A percentile compares a stretch with the other conserved stretches of the same genome.
These are phyloP conservation scores for Thozetella sp. DNA, from an alignment of 495 filamentous ascomycete genomes.

Conservation along the genomic window DNA sequence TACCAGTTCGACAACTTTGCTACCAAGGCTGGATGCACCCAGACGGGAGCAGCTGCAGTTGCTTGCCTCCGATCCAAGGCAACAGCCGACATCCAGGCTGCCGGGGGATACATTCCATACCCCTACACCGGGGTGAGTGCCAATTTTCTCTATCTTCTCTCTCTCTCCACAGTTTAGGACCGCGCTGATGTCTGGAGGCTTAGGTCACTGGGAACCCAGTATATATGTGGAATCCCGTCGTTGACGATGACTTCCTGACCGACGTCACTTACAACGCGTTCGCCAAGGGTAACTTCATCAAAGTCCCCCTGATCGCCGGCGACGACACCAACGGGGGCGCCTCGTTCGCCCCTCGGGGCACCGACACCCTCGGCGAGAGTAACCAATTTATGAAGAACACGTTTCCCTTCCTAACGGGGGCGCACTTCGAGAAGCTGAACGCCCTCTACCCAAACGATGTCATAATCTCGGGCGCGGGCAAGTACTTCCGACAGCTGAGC, in stretches of 20 bases:
- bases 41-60: slow-evolving; percentile 44
- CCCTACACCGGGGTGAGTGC: slow-evolving; percentile 29
- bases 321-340: slow-evolving; percentile 74
- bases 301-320: slow-evolving; percentile 71
- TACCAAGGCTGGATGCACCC: slow-evolving; percentile 54
- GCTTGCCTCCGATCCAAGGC: slow-evolving; percentile 59
- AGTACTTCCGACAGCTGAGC: slow-evolving; percentile 62
- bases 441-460: slow-evolving; percentile 55
- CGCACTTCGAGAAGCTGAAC: slow-evolving; percentile 59
- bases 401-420: slow-evolving; percentile 56
- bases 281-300: slow-evolving; percentile 60
- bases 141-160: not conserved
- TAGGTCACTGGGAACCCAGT: slow-evolving; percentile 24
- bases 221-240: slow-evolving; percentile 55
- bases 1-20: slow-evolving; percentile 67
- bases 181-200: not conserved
- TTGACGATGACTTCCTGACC: slow-evolving; percentile 58
- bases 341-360: slow-evolving; percentile 56
- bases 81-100: slow-evolving; percentile 46
- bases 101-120: slow-evolving; percentile 56
- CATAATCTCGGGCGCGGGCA: slow-evolving; percentile 39
- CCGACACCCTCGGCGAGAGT: slow-evolving; percentile 43
- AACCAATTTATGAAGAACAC: slow-evolving; percentile 64
- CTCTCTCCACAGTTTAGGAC: slow-evolving; percentile 13
- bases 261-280: slow-evolving; percentile 64